Evolutionary conservation across 2,329 filamentous ascomycete genomes (phyloP), one percentile per base, ranked within the genome.

Genomic region (Pseudocercospora macadamiae): DNA sequence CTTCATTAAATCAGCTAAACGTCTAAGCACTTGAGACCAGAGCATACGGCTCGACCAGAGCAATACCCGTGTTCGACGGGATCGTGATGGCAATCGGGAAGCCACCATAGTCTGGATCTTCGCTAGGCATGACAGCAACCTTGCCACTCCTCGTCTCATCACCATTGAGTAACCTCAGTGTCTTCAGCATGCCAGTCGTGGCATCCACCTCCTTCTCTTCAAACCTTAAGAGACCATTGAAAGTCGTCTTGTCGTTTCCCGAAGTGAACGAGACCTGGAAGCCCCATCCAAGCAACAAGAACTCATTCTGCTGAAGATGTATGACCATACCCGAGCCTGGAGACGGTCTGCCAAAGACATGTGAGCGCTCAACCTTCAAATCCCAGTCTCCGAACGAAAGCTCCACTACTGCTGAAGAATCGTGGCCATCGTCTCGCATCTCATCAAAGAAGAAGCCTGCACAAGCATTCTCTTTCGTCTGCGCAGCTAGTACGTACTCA

Each of bases 31-130:
- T n/a, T n/a, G n/a, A n/a, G n/a, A n/a, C n/a, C n/a, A n/a, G n/a
- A n/a, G n/a, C n/a, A n/a, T n/a, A n/a, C n/a, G 73, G 71, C 42
- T 77, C 70, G 3, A 77, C 69, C 51, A 79, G 74, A 0, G 78
- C 78, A 59, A 82, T 78, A 45, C 73, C 76, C 2, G 82, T 84
- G 55, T 76, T 69, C 0, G 81, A 80, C 1, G 82, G 82, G 28
- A 84, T 79, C 0, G 81, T 84, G 1, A 85, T 77, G 23, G 77
- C 77, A 30, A 84, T 84, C 0, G 81, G 81, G 57, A 84, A 84
- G 0, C 79, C 80, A 1, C 82, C 82, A 66, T 85, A 85, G 60
- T 85, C 82, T 0, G 82, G 82, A 30, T 83, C 75, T 28, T 83
- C 79, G 57, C 79, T 82, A 0, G 81, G 83, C 83, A 86, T 85